Percentiles rank a stretch among this genome's conserved stretches.
phyloP scores from a whole-genome alignment of 2,329 filamentous ascomycete species.

The Lecanosticta acicola region DNA sequence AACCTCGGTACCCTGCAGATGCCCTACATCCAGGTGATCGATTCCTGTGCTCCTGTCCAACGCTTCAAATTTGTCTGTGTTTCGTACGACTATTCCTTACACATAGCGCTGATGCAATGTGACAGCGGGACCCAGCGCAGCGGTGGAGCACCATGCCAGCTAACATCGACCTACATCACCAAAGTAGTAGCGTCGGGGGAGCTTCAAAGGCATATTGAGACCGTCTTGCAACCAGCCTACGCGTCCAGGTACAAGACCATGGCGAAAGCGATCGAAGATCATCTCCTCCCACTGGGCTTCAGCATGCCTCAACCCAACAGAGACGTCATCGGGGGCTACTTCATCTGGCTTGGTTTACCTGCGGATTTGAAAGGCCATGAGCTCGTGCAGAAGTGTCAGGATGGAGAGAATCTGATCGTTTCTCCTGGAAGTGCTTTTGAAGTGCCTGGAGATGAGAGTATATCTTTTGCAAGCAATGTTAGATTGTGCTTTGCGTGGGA shows the following conservation, averaged over 20 bases:
- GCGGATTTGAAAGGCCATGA: slow-evolving; percentile 47
- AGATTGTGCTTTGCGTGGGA: slow-evolving; percentile 71
- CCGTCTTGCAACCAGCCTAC: slow-evolving; percentile 53
- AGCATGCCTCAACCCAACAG: slow-evolving; percentile 39
- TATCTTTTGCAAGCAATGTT: slow-evolving; percentile 53
- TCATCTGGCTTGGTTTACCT: slow-evolving; percentile 71
- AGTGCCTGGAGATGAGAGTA: slow-evolving; percentile 43
- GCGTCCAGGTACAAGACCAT: slow-evolving; percentile 50
- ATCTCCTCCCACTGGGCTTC: slow-evolving; percentile 61
- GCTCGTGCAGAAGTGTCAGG: slow-evolving; percentile 53
- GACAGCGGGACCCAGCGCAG: slow-evolving; percentile 49
- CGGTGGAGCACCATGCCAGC: slow-evolving; percentile 56
- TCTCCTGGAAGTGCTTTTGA: slow-evolving; percentile 67
- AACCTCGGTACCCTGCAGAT: background rate
- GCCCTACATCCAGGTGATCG: slow-evolving; percentile 1
- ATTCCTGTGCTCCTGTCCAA: background rate
- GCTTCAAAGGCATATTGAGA: slow-evolving; percentile 49
- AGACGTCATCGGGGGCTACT: slow-evolving; percentile 70
- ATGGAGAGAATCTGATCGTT: slow-evolving; percentile 61
- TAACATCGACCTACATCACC: slow-evolving; percentile 53
- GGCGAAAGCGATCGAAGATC: slow-evolving; percentile 52
- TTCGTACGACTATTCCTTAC: background rate
- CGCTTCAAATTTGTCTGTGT: slow-evolving; percentile 1
- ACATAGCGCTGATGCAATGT: slow-evolving; percentile 9
- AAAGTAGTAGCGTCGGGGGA: slow-evolving; percentile 49